Base-by-base conservation (phyloP, 2,329 filamentous ascomycete genomes). In the Metarhizium album region DNA sequence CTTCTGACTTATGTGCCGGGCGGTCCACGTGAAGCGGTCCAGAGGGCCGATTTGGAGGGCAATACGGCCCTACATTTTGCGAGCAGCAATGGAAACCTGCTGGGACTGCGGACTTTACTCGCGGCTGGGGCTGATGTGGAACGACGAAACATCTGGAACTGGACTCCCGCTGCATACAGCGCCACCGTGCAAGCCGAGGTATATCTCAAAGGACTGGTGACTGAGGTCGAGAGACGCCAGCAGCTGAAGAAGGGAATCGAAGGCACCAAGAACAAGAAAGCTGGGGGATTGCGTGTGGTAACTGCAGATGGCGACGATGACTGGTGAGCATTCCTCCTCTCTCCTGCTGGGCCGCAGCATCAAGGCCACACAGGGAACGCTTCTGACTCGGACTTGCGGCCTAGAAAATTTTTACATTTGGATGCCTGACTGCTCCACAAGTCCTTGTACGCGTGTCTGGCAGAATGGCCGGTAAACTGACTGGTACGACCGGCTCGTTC, bases 11-110 rank as follows among this genome's bases (percentile, higher is more conserved):
- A 77, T 58, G 75, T 73, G 1, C 79, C 80, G 7, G 68, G 69
- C n/a, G 78, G 78, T 14, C 70, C 77, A 0, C 65, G 66, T 22
- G 70, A 70, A 0, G 76, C 78, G 3, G 74, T 86, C 6, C 72
- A 73, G 45, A 71, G 75, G 29, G 72, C 74, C 3, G 89, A 95
- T 61, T 60, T 74, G 1, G 78, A 85, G 52, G 89, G 89, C n/a
- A 93, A 94, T 63, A 94, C 88, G 2, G 86, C 88, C 0, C 72
- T 95, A 42, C 89, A 95, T 68, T 90, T 93, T 69, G 90, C 90
- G 13, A 88, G 83, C 60, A 85, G 85, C 45, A 87, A 87, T 60
- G 89, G 89, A 1, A 86, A 91, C 58, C 67, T 94, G 45, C 80
- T 90, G 49, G 85, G 87, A 0, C 69, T 94, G 50, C 75, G 89